These are phyloP conservation scores for Mortierella sp. DNA, from an alignment of 371 early-diverging fungal species.

Conservation along the genomic window DNA sequence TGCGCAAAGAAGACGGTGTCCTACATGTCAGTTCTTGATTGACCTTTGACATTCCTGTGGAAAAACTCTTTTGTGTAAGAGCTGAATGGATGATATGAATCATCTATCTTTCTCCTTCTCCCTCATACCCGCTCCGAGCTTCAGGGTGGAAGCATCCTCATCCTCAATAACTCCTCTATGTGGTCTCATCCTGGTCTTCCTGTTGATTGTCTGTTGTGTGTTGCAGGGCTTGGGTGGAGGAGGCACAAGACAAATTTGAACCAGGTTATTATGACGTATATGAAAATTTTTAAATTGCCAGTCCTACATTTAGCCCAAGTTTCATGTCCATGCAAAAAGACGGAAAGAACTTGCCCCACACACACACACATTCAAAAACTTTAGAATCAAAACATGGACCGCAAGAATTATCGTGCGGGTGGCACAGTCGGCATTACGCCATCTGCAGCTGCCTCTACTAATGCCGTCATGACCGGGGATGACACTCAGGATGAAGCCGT, in stretches of 20 bases:
- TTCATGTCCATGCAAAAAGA: neutral
- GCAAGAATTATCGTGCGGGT: constrained; percentile 35
- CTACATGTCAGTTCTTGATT: neutral
- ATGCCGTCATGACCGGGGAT: constrained; percentile 30
- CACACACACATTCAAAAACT: neutral
- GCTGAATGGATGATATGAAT: neutral
- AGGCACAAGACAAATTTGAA: neutral
- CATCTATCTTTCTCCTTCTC: neutral
- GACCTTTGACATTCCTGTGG: neutral
- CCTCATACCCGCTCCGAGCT: constrained; percentile 77
- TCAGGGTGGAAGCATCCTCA: constrained; percentile 80
- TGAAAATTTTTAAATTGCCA: too few relatives aligned
- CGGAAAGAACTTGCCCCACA: neutral
- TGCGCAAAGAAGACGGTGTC: neutral
- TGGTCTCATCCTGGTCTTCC: constrained; percentile 53
- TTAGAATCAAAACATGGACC: constrained; percentile 25
- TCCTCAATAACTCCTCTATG: constrained; percentile 74
- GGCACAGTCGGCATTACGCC: constrained; percentile 5
- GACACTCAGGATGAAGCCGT: constrained; percentile 67
- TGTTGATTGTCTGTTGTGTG: neutral
- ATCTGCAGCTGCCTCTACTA: constrained; percentile 6
- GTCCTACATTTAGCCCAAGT: too few relatives aligned
- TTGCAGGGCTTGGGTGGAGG: neutral
- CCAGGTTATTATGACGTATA: too few relatives aligned
- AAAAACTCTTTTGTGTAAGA: too few relatives aligned